These are phyloP conservation scores for Atkinsonella texensis DNA, from an alignment of 2,329 filamentous ascomycete genomes.

Conservation along the genomic window DNA sequence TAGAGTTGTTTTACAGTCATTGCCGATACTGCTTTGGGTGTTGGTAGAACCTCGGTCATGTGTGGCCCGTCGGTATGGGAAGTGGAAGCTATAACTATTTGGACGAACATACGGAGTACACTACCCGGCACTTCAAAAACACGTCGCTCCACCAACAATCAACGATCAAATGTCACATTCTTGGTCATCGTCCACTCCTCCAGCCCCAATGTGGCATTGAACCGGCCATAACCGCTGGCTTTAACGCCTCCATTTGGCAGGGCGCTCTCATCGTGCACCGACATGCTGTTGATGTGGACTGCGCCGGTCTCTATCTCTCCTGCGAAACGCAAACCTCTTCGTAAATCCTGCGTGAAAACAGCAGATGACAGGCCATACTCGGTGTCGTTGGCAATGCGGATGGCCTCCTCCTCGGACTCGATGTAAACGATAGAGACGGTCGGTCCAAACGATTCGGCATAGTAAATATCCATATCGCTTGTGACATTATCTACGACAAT, in stretches of 20 bases:
- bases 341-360: slow-evolving; percentile 61
- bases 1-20: no score
- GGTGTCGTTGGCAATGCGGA: slow-evolving; percentile 67
- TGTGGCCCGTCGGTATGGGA: no score
- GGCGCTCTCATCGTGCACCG: slow-evolving; percentile 50
- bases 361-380: slow-evolving; percentile 63
- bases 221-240: slow-evolving; percentile 50
- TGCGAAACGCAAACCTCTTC: slow-evolving; percentile 46
- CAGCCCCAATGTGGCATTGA: slow-evolving; percentile 40
- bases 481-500: slow-evolving; percentile 54
- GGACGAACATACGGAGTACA: no score
- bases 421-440: slow-evolving; percentile 56
- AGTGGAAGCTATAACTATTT: no score
- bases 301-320: slow-evolving; percentile 53
- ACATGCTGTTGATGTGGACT: slow-evolving; percentile 56
- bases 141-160: neutral
- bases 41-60: no score
- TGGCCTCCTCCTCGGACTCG: slow-evolving; percentile 57
- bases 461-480: slow-evolving; percentile 59
- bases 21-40: no score
- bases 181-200: slow-evolving; percentile 53
- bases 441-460: slow-evolving; percentile 67
- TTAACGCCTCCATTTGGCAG: slow-evolving; percentile 58
- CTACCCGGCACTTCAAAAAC: no score
- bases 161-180: slow-evolving; percentile 45